Conservation (phyloP, 2,329 filamentous ascomycete genomes). For the Metarhizium sp. region DNA sequence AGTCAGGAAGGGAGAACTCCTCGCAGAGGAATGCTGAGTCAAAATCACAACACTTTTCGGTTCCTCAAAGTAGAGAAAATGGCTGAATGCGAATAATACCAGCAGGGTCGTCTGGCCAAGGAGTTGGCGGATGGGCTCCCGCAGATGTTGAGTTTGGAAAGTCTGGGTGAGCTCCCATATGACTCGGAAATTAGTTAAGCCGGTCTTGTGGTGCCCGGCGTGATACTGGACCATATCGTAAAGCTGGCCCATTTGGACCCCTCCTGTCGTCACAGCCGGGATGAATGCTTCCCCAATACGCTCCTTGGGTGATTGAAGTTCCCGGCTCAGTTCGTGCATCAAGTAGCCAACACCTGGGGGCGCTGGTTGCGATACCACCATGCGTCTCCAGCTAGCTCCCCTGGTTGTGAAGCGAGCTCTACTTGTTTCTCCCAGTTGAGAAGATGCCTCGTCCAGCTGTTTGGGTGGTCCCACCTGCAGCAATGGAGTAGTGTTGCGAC, state of each 20-base stretch:
- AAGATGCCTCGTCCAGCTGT: neutral
- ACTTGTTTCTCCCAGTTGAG: too few relatives aligned
- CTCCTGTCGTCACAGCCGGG: neutral
- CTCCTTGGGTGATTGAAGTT: too few relatives aligned
- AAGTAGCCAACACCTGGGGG: neutral
- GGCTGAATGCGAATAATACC: neutral
- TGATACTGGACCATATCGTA: neutral
- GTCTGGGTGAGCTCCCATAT: neutral
- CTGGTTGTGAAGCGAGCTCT: neutral
- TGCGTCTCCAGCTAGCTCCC: neutral
- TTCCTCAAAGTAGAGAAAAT: neutral
- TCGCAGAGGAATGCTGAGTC: neutral
- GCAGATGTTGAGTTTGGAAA: too few relatives aligned
- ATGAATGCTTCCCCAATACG: neutral
- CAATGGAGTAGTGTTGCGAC: neutral
- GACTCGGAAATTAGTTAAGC: neutral
- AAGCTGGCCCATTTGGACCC: neutral
- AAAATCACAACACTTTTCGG: neutral
- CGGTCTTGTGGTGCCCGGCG: neutral
- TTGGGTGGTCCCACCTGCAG: neutral
- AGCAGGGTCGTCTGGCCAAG: neutral
- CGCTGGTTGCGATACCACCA: neutral
- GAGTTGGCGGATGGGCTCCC: too few relatives aligned
- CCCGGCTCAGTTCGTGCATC: too few relatives aligned
- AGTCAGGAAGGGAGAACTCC: neutral